Evolutionary conservation across 352 stramenopile genomes (phyloP), one percentile per base, ranked within the genome.

Genomic region (Globisporangium rhizosaccharum): DNA sequence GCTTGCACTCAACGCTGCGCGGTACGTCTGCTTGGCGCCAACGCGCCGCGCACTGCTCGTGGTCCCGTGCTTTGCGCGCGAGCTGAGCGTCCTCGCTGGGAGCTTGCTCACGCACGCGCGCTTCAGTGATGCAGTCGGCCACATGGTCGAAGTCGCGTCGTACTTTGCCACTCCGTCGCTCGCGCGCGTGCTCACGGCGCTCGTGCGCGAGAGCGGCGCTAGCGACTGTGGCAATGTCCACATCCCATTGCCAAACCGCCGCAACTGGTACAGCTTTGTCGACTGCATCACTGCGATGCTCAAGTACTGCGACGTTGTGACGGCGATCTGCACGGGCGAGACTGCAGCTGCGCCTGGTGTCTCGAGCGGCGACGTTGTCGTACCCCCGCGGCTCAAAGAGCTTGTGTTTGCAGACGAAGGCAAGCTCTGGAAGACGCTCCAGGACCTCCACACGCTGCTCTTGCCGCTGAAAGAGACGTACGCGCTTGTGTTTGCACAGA

Each of bases 261-360:
- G 79, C 20, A 69, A 87, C 39, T 91, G 79, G 75, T 75, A 75
- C 41, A 88, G 82, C 39, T 86, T 92, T 47, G 68, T 90, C 9
- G 53, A 65, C 26, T 86, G 75, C n/a, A 57, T 92, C n/a, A 68
- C 59, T 0, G 70, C 71, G 10, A 56, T 70, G 15, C 55, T 88
- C 25, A 67, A 81, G 37, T 87, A 82, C 50, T 75, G 73, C 1
- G 72, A 82, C 55, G 63, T 71, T 14, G 85, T 92, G 55, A 75
- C 77, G 9, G 66, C 67, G 0, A 56, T 88, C 6, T 91, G 82
- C 47, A 65, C 69, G 9, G 18, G 23, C 14, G 66, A 66, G 36
- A 10, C 42, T 23, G 23, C 23, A 23, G 23, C 23, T 23, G 23
- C 23, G 23, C 23, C 23, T 23, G 23, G 23, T 23, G 23, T 23